These are phyloP conservation scores for Boeremia lycopersici DNA, from an alignment of 2,329 filamentous ascomycete species.

Conservation along the genomic window DNA sequence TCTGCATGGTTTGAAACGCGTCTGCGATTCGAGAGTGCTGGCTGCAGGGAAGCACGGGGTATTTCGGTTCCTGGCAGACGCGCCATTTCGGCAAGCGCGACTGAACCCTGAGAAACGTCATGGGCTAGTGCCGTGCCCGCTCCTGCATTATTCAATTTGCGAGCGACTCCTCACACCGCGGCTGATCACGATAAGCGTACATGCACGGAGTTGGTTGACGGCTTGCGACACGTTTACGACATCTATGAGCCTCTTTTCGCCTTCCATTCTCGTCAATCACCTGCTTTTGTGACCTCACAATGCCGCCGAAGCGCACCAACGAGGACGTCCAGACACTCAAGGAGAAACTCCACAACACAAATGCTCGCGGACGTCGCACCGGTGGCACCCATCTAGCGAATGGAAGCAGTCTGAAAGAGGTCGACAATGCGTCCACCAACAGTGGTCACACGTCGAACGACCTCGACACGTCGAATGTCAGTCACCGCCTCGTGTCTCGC, in stretches of 20 bases:
- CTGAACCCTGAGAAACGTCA: constrained; percentile 23
- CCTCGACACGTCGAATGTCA: constrained; percentile 41
- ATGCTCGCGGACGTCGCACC: constrained; percentile 48
- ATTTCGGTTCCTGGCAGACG: constrained; percentile 14
- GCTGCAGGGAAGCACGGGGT: constrained; percentile 4
- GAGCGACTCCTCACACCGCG: constrained; percentile 9
- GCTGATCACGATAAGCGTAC: constrained; percentile 16
- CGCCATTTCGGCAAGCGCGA: constrained; percentile 18
- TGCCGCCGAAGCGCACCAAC: constrained; percentile 49
- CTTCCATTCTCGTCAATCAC: neutral
- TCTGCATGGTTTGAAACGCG: neutral
- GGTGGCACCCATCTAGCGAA: constrained; percentile 34
- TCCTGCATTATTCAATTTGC: constrained; percentile 20
- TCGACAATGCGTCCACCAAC: constrained; percentile 46
- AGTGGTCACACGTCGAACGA: constrained; percentile 42
- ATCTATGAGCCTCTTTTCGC: constrained; percentile 2
- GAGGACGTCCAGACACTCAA: constrained; percentile 51
- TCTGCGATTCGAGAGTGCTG: neutral
- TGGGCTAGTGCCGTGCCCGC: constrained; percentile 14
- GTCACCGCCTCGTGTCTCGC: constrained; percentile 23
- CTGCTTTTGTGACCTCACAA: constrained; percentile 22
- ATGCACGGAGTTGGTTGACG: constrained; percentile 8
- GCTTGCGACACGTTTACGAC: constrained; percentile 3
- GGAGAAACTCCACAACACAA: constrained; percentile 51
- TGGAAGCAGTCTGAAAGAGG: constrained; percentile 47